A percentile compares a stretch with the other conserved stretches of the same genome.
These are phyloP conservation scores for Achaetomium macrosporum DNA, from an alignment of 2,329 filamentous ascomycete genomes.

Conservation along the genomic window DNA sequence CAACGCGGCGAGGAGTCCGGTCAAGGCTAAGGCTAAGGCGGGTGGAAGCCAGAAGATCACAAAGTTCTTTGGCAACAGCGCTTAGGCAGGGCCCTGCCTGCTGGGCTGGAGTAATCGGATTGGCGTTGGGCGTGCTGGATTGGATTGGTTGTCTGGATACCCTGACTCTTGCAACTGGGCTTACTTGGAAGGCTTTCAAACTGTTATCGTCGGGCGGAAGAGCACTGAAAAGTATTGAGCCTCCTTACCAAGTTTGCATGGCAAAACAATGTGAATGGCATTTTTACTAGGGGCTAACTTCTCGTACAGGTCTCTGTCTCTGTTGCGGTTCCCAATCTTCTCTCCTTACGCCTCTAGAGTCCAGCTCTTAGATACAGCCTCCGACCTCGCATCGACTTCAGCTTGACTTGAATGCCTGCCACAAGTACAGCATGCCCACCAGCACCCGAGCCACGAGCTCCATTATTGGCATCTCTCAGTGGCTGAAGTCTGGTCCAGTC, in stretches of 20 bases:
- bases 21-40: conserved; percentile 24
- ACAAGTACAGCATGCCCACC: conserved; percentile 4
- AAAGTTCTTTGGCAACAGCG: conserved; percentile 41
- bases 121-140: background rate
- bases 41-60: conserved; percentile 42
- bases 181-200: too few species aligned
- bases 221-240: background rate
- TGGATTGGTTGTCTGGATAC: background rate
- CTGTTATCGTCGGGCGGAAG: background rate
- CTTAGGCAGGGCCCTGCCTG: conserved; percentile 24
- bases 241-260: too few species aligned
- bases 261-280: too few species aligned
- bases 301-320: too few species aligned
- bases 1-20: conserved; percentile 38
- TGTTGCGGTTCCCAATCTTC: too few species aligned
- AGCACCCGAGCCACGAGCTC: conserved; percentile 2
- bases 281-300: background rate
- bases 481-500: background rate
- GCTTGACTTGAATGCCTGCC: conserved; percentile 1
- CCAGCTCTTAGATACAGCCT: background rate
- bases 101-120: background rate
- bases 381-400: background rate
- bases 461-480: background rate
- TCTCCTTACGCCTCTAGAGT: background rate
- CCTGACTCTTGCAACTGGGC: too few species aligned